These are phyloP conservation scores for Malus asiatica DNA, from an alignment of 306 rosid species.

Conservation along the genomic window DNA sequence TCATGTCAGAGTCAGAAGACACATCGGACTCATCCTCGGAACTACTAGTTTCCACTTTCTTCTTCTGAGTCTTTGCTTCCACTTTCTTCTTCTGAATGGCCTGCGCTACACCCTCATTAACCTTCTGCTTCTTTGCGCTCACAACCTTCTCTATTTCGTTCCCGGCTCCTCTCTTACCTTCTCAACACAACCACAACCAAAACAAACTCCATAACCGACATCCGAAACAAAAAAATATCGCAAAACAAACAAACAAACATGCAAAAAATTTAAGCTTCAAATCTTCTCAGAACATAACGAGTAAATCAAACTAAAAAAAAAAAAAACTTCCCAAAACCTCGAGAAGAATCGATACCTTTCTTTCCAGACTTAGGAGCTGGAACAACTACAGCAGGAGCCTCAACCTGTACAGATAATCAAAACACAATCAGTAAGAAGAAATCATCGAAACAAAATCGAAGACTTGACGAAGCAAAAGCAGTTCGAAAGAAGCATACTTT, in stretches of 20 bases:
- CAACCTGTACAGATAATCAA: slow-evolving; percentile 37
- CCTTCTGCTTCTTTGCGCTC: slow-evolving; percentile 64
- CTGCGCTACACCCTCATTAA: slow-evolving; percentile 28
- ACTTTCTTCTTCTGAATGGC: slow-evolving; percentile 46
- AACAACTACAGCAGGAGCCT: slow-evolving; percentile 49
- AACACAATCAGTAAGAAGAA: not conserved
- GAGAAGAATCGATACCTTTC: slow-evolving; percentile 40
- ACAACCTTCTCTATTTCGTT: slow-evolving; percentile 41
- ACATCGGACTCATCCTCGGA: slow-evolving; percentile 51
- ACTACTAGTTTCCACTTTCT: slow-evolving; percentile 37
- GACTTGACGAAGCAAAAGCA: not conserved
- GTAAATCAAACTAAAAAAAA: not conserved
- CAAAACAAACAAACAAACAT: not conserved
- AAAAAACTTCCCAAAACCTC: not conserved
- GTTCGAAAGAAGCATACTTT: slow-evolving; percentile 29
- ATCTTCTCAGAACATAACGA: not conserved
- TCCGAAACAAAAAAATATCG: not conserved
- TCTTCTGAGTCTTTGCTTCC: slow-evolving; percentile 36
- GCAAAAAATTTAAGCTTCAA: not conserved
- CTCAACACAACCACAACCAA: not conserved
- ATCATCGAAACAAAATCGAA: not conserved
- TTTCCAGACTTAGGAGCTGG: slow-evolving; percentile 39
- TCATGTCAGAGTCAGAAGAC: slow-evolving; percentile 50
- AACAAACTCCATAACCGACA: not conserved
- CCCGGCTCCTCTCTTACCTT: slow-evolving; percentile 73